phyloP scores from a whole-genome alignment of 805 yeast species.

The Lachancea kluyveri region DNA sequence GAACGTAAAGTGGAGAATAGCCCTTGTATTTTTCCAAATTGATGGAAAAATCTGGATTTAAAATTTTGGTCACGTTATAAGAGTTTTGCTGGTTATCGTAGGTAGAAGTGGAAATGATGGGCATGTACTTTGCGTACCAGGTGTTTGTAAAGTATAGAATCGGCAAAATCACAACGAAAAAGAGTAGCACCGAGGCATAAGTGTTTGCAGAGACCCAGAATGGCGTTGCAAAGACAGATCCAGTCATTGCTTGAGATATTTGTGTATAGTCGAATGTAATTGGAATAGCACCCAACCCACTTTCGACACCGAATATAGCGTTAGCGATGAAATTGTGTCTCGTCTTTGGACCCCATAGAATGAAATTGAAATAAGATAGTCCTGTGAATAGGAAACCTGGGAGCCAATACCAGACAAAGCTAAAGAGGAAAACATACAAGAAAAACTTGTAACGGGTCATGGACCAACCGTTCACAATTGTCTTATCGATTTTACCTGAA shows the following conservation, averaged over 20 bases:
- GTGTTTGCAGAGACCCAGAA: constrained; percentile 35
- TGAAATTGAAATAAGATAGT: constrained; percentile 49
- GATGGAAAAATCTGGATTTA: constrained; percentile 38
- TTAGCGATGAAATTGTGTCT: constrained; percentile 50
- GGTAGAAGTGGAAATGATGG: constrained; percentile 46
- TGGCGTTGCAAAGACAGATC: constrained; percentile 58
- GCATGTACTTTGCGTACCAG: constrained; percentile 55
- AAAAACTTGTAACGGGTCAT: constrained; percentile 47
- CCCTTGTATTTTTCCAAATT: constrained; percentile 39
- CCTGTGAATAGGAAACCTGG: constrained; percentile 62
- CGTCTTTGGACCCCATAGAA: constrained; percentile 31
- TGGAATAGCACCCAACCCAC: constrained; percentile 52
- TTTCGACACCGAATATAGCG: constrained; percentile 54
- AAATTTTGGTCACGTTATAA: constrained; percentile 43
- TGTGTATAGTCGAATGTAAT: constrained; percentile 56
- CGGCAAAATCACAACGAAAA: constrained; percentile 45
- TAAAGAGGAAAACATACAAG: constrained; percentile 33
- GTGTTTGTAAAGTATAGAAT: constrained; percentile 47
- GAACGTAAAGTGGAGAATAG: constrained; percentile 53
- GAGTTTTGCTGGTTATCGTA: constrained; percentile 41
- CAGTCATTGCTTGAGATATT: constrained; percentile 40
- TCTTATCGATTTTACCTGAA: constrained; percentile 33
- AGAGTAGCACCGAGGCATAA: constrained; percentile 41
- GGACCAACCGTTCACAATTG: constrained; percentile 52
- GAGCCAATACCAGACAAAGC: constrained; percentile 57